Evolutionary conservation across 148 eudicot species (phyloP).

Genomic region (Vaccinium macrocarpon): DNA sequence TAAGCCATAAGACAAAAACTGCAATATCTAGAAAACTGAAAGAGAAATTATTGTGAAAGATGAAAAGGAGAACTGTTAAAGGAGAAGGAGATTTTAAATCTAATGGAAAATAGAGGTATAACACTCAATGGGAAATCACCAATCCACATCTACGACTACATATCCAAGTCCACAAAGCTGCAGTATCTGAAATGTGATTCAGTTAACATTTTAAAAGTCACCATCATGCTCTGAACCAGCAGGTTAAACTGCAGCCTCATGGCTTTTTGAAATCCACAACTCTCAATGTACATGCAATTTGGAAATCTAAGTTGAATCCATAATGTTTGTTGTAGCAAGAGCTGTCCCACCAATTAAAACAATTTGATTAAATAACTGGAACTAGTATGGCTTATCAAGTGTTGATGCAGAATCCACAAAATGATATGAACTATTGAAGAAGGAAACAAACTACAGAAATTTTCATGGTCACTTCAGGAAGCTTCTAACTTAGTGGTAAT

Average conservation of each 20-base stretch:
- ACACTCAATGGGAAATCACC: background rate
- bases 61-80: background rate
- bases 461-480: too few relatives aligned
- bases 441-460: background rate
- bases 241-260: background rate
- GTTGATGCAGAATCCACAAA: background rate
- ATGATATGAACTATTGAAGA: background rate
- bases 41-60: background rate
- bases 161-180: background rate
- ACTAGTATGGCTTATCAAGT: background rate
- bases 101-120: background rate
- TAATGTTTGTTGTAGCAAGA: background rate
- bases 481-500: background rate
- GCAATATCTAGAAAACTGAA: background rate
- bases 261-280: background rate
- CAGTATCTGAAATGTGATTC: background rate
- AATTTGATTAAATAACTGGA: background rate
- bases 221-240: background rate
- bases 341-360: background rate
- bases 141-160: background rate
- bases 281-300: background rate
- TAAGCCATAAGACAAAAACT: background rate
- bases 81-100: conserved; percentile 3
- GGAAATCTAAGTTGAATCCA: background rate
- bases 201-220: background rate